Evolutionary conservation across 2,329 filamentous ascomycete genomes (phyloP).

Genomic region (Fusarium sp.): DNA sequence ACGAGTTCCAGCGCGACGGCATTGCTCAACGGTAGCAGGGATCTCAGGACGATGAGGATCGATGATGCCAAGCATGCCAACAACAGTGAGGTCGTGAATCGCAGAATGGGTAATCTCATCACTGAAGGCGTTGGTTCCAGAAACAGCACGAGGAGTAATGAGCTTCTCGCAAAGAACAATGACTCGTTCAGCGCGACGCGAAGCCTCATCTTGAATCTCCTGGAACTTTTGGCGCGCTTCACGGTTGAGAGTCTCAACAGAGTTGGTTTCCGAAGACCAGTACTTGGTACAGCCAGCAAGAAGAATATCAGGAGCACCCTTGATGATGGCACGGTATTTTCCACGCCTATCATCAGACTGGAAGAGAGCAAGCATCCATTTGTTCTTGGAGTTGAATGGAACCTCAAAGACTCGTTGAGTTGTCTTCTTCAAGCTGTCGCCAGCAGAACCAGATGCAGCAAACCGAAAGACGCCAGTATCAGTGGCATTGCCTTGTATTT

Average conservation of each 20-base stretch:
- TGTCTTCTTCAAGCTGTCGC: constrained; percentile 31
- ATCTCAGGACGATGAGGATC: constrained; percentile 60
- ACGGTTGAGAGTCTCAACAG: constrained; percentile 50
- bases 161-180: constrained; percentile 56
- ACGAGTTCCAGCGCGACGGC: constrained; percentile 57
- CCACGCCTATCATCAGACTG: constrained; percentile 38
- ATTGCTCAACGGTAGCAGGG: constrained; percentile 53
- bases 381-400: constrained; percentile 64
- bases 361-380: constrained; percentile 60
- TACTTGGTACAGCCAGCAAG: constrained; percentile 50
- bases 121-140: constrained; percentile 60
- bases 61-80: constrained; percentile 65
- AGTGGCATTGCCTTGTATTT: constrained; percentile 56
- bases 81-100: constrained; percentile 57
- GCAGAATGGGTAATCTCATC: constrained; percentile 59
- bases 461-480: constrained; percentile 57
- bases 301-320: constrained; percentile 66
- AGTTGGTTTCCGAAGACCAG: constrained; percentile 48
- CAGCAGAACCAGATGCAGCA: constrained; percentile 43
- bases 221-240: constrained; percentile 49
- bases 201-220: constrained; percentile 54
- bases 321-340: constrained; percentile 60
- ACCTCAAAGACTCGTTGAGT: constrained; percentile 53
- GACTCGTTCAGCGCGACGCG: constrained; percentile 56
- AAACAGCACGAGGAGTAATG: constrained; percentile 39